A percentile compares a stretch with the other conserved stretches of the same genome.
Conservation (phyloP, 768 basidiomycete species). For the Sutorius australiensis region DNA sequence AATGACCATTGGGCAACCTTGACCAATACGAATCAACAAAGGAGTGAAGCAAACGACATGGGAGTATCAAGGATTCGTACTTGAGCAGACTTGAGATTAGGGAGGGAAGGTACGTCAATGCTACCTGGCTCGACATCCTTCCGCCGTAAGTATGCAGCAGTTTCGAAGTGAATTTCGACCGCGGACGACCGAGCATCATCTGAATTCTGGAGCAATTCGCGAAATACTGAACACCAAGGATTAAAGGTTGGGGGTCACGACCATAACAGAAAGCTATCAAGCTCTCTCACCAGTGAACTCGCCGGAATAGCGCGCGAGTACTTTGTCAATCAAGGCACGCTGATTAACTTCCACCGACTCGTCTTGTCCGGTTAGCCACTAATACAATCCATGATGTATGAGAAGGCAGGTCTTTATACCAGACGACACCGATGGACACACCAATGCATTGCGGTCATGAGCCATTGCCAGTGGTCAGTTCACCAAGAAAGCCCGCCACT, state of each 20-base stretch:
- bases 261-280: neutral
- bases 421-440: conserved; percentile 7
- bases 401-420: neutral
- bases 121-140: conserved; percentile 6
- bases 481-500: neutral
- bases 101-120: conserved; percentile 33
- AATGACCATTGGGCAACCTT: neutral
- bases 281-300: conserved; percentile 70
- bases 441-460: conserved; percentile 30
- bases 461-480: conserved; percentile 19
- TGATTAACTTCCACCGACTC: conserved; percentile 91
- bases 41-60: too few relatives aligned
- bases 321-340: conserved; percentile 94
- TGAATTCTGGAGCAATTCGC: conserved; percentile 94
- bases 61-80: conserved; percentile 29
- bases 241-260: neutral
- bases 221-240: conserved; percentile 41
- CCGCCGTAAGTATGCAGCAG: conserved; percentile 43
- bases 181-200: conserved; percentile 80
- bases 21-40: neutral
- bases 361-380: conserved; percentile 64
- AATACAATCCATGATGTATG: neutral
- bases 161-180: conserved; percentile 81
- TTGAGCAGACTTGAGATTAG: conserved; percentile 61
- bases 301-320: conserved; percentile 91